Percentiles rank a stretch among this genome's conserved stretches.
These are phyloP conservation scores for Suhomyces choctaworum DNA, from an alignment of 1,139 yeast species.

Conservation along the genomic window DNA sequence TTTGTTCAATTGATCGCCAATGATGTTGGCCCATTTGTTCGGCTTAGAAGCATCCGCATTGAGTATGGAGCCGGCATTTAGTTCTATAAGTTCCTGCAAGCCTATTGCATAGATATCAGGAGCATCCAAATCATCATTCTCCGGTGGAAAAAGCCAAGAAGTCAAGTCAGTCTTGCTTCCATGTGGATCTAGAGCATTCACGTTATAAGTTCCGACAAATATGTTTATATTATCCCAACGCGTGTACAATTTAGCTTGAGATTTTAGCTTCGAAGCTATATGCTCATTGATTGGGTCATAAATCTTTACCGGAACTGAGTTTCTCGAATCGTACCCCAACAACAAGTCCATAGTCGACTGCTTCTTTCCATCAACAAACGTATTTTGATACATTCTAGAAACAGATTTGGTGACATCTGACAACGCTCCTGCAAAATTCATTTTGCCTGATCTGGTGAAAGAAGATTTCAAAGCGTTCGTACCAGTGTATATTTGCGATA, in stretches of 20 bases:
- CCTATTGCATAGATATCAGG: constrained; percentile 86
- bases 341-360: constrained; percentile 85
- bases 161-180: constrained; percentile 54
- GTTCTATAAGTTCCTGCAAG: constrained; percentile 87
- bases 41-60: constrained; percentile 69
- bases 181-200: constrained; percentile 68
- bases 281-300: constrained; percentile 88
- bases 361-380: constrained; percentile 88
- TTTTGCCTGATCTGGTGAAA: constrained; percentile 89
- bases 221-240: constrained; percentile 58
- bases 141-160: constrained; percentile 80
- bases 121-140: constrained; percentile 40
- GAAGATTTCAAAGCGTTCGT: constrained; percentile 95
- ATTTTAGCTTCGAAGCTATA: constrained; percentile 61
- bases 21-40: constrained; percentile 59
- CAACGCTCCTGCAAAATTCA: constrained; percentile 94
- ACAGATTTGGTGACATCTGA: constrained; percentile 97
- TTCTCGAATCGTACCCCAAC: constrained; percentile 72
- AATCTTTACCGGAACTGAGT: constrained; percentile 67
- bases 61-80: constrained; percentile 80
- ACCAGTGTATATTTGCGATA: constrained; percentile 95
- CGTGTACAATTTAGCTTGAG: constrained; percentile 58
- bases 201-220: constrained; percentile 84
- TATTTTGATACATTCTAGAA: constrained; percentile 91
- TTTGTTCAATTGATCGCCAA: constrained; percentile 56